Conservation (phyloP, 306 rosid genomes). For the Dalbergia cochinchinensis region DNA sequence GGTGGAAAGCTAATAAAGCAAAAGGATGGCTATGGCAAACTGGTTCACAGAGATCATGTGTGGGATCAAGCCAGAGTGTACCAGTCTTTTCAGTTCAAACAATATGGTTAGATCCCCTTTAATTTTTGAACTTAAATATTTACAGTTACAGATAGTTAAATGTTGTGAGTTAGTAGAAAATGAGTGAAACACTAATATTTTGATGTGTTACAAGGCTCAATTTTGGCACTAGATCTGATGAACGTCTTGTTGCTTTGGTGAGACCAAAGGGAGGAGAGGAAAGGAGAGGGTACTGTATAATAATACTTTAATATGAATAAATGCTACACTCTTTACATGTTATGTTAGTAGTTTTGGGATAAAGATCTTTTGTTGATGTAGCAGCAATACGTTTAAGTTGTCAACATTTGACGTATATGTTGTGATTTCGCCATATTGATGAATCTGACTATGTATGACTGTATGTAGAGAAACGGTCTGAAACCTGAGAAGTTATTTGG, state of each 20-base stretch:
- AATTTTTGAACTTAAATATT: slow-evolving; percentile 38
- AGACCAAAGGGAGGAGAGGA: background rate
- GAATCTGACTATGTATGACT: background rate
- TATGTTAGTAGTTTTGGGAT: slow-evolving; percentile 26
- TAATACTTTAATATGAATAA: slow-evolving; percentile 11
- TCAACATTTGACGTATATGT: background rate
- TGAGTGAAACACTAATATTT: slow-evolving; percentile 18
- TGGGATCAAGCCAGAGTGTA: slow-evolving; percentile 40
- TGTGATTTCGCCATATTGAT: background rate
- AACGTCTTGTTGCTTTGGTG: slow-evolving; percentile 31
- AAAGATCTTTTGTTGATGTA: too few species aligned
- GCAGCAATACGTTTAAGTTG: too few species aligned
- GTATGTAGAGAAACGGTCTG: background rate
- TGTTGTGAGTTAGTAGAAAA: slow-evolving; percentile 37
- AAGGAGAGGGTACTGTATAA: slow-evolving; percentile 30
- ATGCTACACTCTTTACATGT: slow-evolving; percentile 1
- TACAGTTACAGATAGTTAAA: slow-evolving; percentile 34
- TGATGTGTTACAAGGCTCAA: slow-evolving; percentile 30
- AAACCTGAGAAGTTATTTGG: too few species aligned
- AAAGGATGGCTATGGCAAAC: slow-evolving; percentile 22
- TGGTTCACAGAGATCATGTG: slow-evolving; percentile 30
- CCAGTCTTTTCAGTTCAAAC: slow-evolving; percentile 45
- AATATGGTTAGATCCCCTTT: slow-evolving; percentile 41
- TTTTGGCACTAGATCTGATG: slow-evolving; percentile 43
- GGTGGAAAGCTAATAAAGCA: slow-evolving; percentile 40